Conservation (phyloP, 108 stramenopile species). For the Fragilariopsis cylindrus region DNA sequence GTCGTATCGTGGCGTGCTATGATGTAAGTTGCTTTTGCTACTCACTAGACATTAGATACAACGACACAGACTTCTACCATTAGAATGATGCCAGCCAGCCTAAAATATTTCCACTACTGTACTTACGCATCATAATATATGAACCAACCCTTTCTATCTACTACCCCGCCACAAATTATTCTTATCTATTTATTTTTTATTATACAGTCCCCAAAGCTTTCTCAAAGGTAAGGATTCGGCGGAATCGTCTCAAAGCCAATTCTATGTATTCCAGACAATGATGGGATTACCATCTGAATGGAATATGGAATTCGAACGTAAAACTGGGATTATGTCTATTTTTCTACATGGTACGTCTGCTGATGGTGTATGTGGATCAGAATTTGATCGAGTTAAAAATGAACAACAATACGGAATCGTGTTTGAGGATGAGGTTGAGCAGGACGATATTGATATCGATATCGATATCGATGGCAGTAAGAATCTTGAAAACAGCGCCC, state of each 20-base stretch:
- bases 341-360: not conserved
- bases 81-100: not conserved
- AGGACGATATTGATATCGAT: too few species aligned
- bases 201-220: slow-evolving; percentile 10
- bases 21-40: slow-evolving; percentile 6
- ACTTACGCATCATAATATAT: not conserved
- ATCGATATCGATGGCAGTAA: too few species aligned
- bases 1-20: slow-evolving; percentile 25
- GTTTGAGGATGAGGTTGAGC: not conserved
- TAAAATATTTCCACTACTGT: not conserved
- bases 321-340: not conserved
- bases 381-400: slow-evolving; percentile 25
- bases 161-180: not conserved
- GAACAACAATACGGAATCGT: slow-evolving; percentile 18
- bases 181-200: not conserved
- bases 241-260: not conserved
- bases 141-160: too few species aligned
- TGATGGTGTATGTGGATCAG: slow-evolving; percentile 24
- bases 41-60: not conserved
- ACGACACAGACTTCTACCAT: not conserved
- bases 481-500: too few species aligned
- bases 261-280: slow-evolving; percentile 26
- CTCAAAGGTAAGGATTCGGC: slow-evolving; percentile 6
- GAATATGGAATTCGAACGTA: slow-evolving; percentile 19
- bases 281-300: slow-evolving; percentile 17